Evolutionary conservation across 257 asterid species (phyloP).

Genomic region (Rehmannia glutinosa): DNA sequence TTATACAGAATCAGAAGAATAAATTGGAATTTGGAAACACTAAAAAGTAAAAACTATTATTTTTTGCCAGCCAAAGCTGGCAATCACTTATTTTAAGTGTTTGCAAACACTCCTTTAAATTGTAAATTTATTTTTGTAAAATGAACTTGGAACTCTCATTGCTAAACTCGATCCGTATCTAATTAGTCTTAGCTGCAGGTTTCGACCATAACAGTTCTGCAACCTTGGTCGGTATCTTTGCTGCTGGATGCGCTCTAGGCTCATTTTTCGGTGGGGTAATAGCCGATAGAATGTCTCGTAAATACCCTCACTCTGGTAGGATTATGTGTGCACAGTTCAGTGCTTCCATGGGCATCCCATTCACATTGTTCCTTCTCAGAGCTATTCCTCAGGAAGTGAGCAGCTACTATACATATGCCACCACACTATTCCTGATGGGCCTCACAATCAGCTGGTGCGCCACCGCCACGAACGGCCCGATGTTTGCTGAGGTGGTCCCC

Average conservation of each 20-base stretch:
- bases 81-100: too few relatives aligned
- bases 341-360: constrained; percentile 90
- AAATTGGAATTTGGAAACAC: too few relatives aligned
- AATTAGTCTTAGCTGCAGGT: constrained; percentile 39
- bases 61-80: too few relatives aligned
- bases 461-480: constrained; percentile 89
- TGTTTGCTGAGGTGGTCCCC: constrained; percentile 98
- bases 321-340: constrained; percentile 94
- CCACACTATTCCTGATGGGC: constrained; percentile 81
- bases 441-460: constrained; percentile 88
- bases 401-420: constrained; percentile 65
- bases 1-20: too few relatives aligned
- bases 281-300: constrained; percentile 65
- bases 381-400: constrained; percentile 55
- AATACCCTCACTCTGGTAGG: constrained; percentile 77
- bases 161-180: neutral
- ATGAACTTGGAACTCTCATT: neutral
- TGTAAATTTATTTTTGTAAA: too few relatives aligned
- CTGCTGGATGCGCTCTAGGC: constrained; percentile 92
- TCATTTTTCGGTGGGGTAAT: constrained; percentile 84
- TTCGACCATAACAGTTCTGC: constrained; percentile 91
- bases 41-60: too few relatives aligned
- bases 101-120: too few relatives aligned
- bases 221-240: constrained; percentile 72
- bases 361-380: constrained; percentile 69